Percentiles rank a stretch among this genome's conserved stretches.
Evolutionary conservation across 1,139 yeast genomes (phyloP).

Genomic region (Saccharomyces hybrid): DNA sequence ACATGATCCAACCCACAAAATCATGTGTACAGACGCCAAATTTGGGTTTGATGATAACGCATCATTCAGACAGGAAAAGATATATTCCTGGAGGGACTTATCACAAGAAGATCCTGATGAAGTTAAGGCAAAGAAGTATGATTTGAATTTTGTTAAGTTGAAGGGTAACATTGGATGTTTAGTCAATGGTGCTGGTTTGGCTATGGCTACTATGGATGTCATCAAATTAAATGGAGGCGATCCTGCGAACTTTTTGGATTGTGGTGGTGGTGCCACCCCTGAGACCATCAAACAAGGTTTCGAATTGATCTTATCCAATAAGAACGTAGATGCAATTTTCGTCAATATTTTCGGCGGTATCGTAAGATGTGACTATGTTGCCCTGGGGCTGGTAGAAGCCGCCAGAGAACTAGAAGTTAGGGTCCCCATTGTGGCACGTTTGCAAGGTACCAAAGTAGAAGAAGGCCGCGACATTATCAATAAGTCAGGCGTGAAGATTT

Average conservation of each 20-base stretch:
- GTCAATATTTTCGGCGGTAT: constrained; percentile 99
- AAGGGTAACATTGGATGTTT: constrained; percentile 98
- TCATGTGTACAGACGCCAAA: constrained; percentile 98
- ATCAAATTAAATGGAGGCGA: constrained; percentile 97
- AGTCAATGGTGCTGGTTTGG: constrained; percentile 99
- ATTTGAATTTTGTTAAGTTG: constrained; percentile 92
- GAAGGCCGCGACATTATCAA: constrained; percentile 81
- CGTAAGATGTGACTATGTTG: constrained; percentile 98
- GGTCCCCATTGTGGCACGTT: constrained; percentile 94
- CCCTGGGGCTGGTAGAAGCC: constrained; percentile 92
- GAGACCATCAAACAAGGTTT: constrained; percentile 96
- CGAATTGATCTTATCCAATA: constrained; percentile 83
- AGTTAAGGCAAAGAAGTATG: constrained; percentile 82
- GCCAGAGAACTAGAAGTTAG: constrained; percentile 82
- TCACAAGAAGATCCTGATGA: constrained; percentile 98
- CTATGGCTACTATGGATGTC: constrained; percentile 99
- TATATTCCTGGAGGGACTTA: constrained; percentile 92
- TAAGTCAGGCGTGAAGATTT: constrained; percentile 89
- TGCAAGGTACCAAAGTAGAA: constrained; percentile 95
- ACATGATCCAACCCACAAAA: constrained; percentile 44
- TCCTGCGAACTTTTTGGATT: constrained; percentile 98
- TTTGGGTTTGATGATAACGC: constrained; percentile 98
- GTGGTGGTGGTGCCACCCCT: constrained; percentile 99
- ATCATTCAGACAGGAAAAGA: constrained; percentile 87
- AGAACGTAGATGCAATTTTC: constrained; percentile 88